A percentile compares a stretch with the other conserved stretches of the same genome.
Evolutionary conservation across 2,329 filamentous ascomycete species (phyloP).

Genomic region (Drechslerella stenobrocha): DNA sequence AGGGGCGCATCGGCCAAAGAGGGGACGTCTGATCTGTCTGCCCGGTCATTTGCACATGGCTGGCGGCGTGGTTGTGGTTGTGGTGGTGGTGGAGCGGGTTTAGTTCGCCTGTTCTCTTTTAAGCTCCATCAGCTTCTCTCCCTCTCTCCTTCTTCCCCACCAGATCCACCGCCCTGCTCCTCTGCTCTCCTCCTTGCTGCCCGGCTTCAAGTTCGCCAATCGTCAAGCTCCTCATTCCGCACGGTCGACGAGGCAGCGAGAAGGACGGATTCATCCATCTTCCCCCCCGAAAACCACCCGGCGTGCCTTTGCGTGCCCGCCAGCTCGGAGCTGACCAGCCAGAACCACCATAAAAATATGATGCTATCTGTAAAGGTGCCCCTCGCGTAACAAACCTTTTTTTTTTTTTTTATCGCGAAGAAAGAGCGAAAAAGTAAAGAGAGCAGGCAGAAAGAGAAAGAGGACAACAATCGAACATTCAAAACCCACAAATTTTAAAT

Average conservation of each 20-base stretch:
- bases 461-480: not conserved
- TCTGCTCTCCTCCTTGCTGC: slow-evolving; percentile 11
- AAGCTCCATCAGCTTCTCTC: slow-evolving; percentile 23
- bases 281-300: slow-evolving; percentile 10
- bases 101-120: slow-evolving; percentile 1
- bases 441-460: slow-evolving; percentile 1
- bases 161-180: slow-evolving; percentile 12
- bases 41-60: no score
- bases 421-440: slow-evolving; percentile 16
- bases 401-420: slow-evolving; percentile 48
- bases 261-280: not conserved
- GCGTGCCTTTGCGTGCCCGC: slow-evolving; percentile 19
- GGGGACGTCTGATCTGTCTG: no score
- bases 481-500: not conserved
- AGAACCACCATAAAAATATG: slow-evolving; percentile 10
- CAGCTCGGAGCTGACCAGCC: slow-evolving; percentile 33
- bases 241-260: not conserved
- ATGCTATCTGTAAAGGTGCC: slow-evolving; percentile 30
- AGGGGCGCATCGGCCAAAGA: no score
- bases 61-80: no score
- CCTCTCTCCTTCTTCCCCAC: slow-evolving; percentile 20
- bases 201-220: slow-evolving; percentile 8
- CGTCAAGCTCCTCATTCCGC: not conserved
- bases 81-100: not conserved
- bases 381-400: slow-evolving; percentile 44